A percentile compares a stretch with the other conserved stretches of the same genome.
Conservation (phyloP, 176 grass and related monocot species). For the Secale cereale region DNA sequence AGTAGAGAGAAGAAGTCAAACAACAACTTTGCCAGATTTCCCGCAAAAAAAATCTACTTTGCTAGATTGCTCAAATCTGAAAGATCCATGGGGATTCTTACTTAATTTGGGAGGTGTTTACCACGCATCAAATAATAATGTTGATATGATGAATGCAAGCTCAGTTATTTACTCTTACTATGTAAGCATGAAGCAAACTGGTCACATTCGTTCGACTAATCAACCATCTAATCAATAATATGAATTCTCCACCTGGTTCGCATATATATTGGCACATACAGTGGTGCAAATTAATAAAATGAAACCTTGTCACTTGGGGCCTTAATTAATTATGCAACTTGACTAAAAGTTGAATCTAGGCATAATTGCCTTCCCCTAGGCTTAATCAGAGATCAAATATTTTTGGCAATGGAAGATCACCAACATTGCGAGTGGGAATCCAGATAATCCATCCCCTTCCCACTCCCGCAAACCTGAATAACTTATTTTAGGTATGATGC, state of each 20-base stretch:
- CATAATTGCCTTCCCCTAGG: constrained; percentile 23
- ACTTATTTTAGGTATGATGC: constrained; percentile 35
- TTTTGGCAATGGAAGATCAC: background rate
- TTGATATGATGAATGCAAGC: background rate
- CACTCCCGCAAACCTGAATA: constrained; percentile 27
- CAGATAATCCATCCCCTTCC: constrained; percentile 27
- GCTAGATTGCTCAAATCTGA: constrained; percentile 29
- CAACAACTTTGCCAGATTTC: constrained; percentile 15
- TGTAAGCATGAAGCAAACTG: background rate
- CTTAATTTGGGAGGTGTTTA: background rate
- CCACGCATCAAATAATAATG: background rate
- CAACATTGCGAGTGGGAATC: constrained; percentile 26
- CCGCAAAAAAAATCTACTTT: no score
- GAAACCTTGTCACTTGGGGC: constrained; percentile 2
- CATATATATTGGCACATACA: background rate
- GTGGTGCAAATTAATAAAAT: constrained; percentile 24
- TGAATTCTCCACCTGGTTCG: background rate
- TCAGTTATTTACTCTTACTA: background rate
- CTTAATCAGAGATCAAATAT: constrained; percentile 2
- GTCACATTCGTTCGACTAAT: background rate
- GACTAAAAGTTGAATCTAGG: constrained; percentile 1
- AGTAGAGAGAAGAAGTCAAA: background rate
- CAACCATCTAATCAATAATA: background rate
- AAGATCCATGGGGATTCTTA: background rate
- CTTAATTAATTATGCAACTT: constrained; percentile 25